phyloP scores from a whole-genome alignment of 108 stramenopile species.

The Epithemia pelagica region DNA sequence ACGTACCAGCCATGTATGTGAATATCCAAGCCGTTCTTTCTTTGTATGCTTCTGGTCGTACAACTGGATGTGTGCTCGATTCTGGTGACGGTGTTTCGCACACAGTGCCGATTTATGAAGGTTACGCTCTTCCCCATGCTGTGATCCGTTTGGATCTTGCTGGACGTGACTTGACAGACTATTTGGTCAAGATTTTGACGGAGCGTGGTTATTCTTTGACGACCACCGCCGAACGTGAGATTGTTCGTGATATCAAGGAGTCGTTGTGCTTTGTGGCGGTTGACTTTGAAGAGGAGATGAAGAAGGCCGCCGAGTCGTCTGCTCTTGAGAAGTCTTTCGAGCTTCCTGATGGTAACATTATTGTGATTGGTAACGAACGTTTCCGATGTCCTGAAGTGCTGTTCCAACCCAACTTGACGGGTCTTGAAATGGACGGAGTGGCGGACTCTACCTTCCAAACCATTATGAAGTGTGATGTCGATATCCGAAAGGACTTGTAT shows the following conservation, averaged over 20 bases:
- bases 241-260: constrained; percentile 93
- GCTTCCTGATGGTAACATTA: constrained; percentile 91
- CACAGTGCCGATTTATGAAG: constrained; percentile 96
- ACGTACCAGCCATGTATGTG: constrained; percentile 99
- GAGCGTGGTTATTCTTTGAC: constrained; percentile 92
- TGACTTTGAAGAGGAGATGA: constrained; percentile 91
- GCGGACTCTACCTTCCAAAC: constrained; percentile 98
- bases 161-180: constrained; percentile 92
- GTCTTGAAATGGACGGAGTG: constrained; percentile 96
- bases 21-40: constrained; percentile 99
- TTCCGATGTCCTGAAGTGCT: constrained; percentile 93
- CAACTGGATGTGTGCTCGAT: constrained; percentile 93
- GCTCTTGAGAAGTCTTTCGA: constrained; percentile 91
- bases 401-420: constrained; percentile 94
- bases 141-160: constrained; percentile 91
- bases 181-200: constrained; percentile 92
- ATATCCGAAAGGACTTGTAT: constrained; percentile 96
- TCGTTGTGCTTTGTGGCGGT: constrained; percentile 87
- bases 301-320: constrained; percentile 88
- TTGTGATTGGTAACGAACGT: constrained; percentile 90
- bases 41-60: constrained; percentile 91
- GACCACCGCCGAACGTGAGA: constrained; percentile 92
- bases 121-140: constrained; percentile 94
- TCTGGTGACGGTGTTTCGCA: constrained; percentile 92
- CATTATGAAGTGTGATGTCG: constrained; percentile 99